Evolutionary conservation across 257 asterid species (phyloP).

Genomic region (Ophiorrhiza pumila): DNA sequence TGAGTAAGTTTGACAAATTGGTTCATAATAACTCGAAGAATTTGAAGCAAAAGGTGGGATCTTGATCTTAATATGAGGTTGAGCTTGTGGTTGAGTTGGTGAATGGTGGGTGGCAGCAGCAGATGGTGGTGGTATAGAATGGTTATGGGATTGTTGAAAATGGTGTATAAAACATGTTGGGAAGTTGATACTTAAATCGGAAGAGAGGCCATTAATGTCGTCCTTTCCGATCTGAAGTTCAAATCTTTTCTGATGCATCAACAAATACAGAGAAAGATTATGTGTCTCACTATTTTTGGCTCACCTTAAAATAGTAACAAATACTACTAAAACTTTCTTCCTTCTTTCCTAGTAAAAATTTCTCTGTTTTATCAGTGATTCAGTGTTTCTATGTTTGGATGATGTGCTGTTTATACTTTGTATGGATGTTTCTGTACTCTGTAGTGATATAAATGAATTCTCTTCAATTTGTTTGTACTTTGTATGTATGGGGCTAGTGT

Average conservation of each 20-base stretch:
- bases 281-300: background rate
- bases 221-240: slow-evolving; percentile 30
- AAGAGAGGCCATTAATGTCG: slow-evolving; percentile 14
- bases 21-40: slow-evolving; percentile 23
- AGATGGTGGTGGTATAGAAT: slow-evolving; percentile 19
- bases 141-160: slow-evolving; percentile 2
- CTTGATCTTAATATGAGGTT: slow-evolving; percentile 23
- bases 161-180: slow-evolving; percentile 16
- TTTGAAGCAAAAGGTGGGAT: slow-evolving; percentile 28
- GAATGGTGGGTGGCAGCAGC: slow-evolving; percentile 15
- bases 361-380: too few species aligned
- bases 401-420: too few species aligned
- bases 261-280: slow-evolving; percentile 13
- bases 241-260: slow-evolving; percentile 31
- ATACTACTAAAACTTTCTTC: too few species aligned
- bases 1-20: slow-evolving; percentile 20
- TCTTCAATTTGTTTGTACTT: slow-evolving; percentile 5
- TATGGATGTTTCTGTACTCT: too few species aligned
- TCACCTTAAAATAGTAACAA: background rate
- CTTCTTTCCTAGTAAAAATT: background rate
- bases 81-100: slow-evolving; percentile 13
- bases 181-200: slow-evolving; percentile 19
- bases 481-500: background rate
- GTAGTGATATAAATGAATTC: too few species aligned
- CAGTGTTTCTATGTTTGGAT: too few species aligned